Evolutionary conservation across 2,329 filamentous ascomycete genomes (phyloP).

Genomic region (Phyllosticta citrichinensis): DNA sequence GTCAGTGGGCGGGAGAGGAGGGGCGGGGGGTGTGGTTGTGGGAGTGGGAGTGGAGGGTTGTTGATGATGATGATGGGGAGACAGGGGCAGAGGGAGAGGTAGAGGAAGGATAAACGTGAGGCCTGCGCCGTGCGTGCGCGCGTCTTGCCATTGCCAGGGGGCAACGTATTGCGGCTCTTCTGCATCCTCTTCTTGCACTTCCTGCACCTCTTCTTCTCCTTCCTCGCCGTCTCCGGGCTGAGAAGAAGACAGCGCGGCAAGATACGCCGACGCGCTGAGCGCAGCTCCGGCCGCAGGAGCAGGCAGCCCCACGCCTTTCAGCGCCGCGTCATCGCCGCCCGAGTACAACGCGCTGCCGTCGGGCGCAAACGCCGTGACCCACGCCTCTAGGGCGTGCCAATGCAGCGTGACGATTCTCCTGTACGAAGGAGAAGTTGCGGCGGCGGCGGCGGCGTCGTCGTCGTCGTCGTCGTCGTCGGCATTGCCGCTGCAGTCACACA

Average conservation of each 20-base stretch:
- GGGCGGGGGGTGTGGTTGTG: not conserved
- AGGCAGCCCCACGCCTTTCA: constrained; percentile 31
- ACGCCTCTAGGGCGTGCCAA: constrained; percentile 56
- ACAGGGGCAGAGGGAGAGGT: not conserved
- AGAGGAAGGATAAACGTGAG: constrained; percentile 80
- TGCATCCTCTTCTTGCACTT: not conserved
- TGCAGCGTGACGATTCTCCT: constrained; percentile 22
- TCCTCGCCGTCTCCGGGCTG: not conserved
- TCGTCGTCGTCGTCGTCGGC: not conserved
- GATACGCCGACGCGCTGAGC: not conserved
- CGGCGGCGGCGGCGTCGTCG: constrained; percentile 6
- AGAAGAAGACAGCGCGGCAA: not conserved
- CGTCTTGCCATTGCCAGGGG: constrained; percentile 34
- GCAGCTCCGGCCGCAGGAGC: constrained; percentile 17
- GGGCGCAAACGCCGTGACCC: constrained; percentile 54
- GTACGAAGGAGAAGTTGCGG: constrained; percentile 26
- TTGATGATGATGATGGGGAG: too few relatives aligned
- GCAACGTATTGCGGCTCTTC: not conserved
- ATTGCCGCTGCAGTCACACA: constrained; percentile 15
- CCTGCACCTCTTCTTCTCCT: not conserved
- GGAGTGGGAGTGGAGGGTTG: constrained; percentile 35
- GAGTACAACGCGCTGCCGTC: constrained; percentile 46
- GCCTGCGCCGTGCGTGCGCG: constrained; percentile 63
- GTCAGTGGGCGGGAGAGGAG: constrained; percentile 25
- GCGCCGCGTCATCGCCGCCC: constrained; percentile 66